Evolutionary conservation across 495 filamentous ascomycete genomes (phyloP), one percentile per base, ranked within the genome.

Genomic region (Delitschia confertaspora): DNA sequence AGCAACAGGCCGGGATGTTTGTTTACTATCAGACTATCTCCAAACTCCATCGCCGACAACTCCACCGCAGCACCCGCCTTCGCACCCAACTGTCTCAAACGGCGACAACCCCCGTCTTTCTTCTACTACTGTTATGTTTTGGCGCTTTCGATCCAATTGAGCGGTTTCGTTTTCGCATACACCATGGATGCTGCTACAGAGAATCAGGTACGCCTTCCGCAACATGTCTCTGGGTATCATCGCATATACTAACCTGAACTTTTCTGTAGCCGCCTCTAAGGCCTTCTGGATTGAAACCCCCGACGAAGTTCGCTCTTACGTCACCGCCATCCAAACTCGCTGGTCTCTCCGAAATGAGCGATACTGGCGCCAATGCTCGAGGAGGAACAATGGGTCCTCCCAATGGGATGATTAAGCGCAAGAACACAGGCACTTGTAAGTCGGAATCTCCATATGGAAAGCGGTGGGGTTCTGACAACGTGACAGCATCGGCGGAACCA

Each of bases 401-500:
- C 7, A 20, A 13, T 22, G 41, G 36, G 14, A 42, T 18, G 21
- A 35, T 42, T 27, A 51, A 53, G 26, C 49, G 47, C 43, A 53
- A 53, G 32, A 42, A 42, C 1, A 29, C 35, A 16, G 37, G 31
- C 29, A n/a, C n/a, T n/a, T 33, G 49, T 49, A 49, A 31, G 34
- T 11, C 9, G 16, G 16, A 11, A 14, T 31, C 11, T 31, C 6
- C 29, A 3, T 17, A 14, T 10, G 16, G 0, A n/a, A 42, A n/a
- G n/a, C n/a, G n/a, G n/a, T n/a, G n/a, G n/a, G n/a, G n/a, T 11
- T 13, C 41, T 49, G 36, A 50, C 42, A n/a, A n/a, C 4, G 14
- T n/a, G 16, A 8, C 10, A 58, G 56, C 54, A 16, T 54, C 53
- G n/a, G n/a, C n/a, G 6, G 56, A 59, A 27, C 44, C 53, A 23